Evolutionary conservation across 2,329 filamentous ascomycete genomes (phyloP).

Genomic region (Sporothrix phasma): DNA sequence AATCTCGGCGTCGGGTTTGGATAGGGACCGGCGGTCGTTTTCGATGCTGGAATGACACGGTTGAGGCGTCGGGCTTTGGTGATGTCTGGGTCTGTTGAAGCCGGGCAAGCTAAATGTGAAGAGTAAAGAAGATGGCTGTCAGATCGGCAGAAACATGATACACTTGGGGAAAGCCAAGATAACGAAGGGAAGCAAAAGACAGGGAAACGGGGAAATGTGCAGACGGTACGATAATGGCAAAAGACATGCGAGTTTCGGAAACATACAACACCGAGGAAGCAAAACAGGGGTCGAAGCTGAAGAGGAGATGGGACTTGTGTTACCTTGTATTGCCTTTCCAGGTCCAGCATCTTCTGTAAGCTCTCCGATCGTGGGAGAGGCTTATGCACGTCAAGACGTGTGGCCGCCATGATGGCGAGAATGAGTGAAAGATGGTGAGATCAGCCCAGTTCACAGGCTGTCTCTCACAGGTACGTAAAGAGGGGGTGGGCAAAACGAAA

Average conservation of each 20-base stretch:
- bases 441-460: not conserved
- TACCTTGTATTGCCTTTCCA: conserved; percentile 51
- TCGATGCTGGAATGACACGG: conserved; percentile 12
- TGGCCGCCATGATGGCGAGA: conserved; percentile 15
- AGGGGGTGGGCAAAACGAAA: not conserved
- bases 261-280: not conserved
- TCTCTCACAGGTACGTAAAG: not conserved
- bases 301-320: conserved; percentile 11
- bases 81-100: conserved; percentile 15
- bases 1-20: conserved; percentile 22
- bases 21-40: conserved; percentile 17
- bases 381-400: not conserved
- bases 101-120: conserved; percentile 23
- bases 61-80: conserved; percentile 4
- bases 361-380: conserved; percentile 32
- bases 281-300: not conserved
- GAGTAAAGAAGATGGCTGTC: conserved; percentile 8
- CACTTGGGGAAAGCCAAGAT: not conserved
- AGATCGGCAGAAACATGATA: conserved; percentile 14
- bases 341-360: conserved; percentile 49
- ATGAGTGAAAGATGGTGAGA: conserved; percentile 4
- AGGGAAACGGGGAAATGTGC: not conserved
- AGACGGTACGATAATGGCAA: not conserved
- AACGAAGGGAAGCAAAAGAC: conserved; percentile 13
- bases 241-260: not conserved